Base-by-base conservation (phyloP, 2,329 filamentous ascomycete genomes). In the Huntiella abstrusa region DNA sequence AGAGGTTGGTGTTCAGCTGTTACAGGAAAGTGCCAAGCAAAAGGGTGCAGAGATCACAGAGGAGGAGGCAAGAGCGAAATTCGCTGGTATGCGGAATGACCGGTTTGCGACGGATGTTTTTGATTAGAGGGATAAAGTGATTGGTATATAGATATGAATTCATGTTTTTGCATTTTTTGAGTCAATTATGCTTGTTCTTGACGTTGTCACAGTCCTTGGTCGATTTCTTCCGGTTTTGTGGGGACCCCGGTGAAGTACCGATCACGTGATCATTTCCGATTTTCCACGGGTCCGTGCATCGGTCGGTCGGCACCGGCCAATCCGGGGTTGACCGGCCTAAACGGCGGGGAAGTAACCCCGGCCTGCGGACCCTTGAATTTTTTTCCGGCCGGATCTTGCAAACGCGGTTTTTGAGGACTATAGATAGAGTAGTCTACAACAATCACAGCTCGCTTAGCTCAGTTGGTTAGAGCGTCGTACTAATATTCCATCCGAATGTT, bases 81-180 rank as follows among this genome's bases (percentile, higher is more conserved):
- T 71, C 53, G 66, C 71, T 33, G 60, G 59, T 28, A 53, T 68
- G 44, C 57, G 66, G 49, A 75, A 76, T 47, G 67, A 70, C 57
- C 60, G 74, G 19, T 77, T 71, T 52, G 68, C 70, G 12, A 71
- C 68, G 3, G 74, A 78, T 60, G 73, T 78, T 11, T 78, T 77
- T 62, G 69, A 73, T 52, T 73, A 59, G 50, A 15, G 12, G n/a
- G n/a, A n/a, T n/a, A n/a, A n/a, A n/a, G n/a, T n/a, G 12, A n/a
- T 12, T 4, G 4, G 34, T n/a, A 36, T 36, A 36, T 36, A 15
- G 13, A 36, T 36, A 36, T 36, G 34, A 36, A 36, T n/a, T 36
- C 13, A 38, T 19, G 36, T 11, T 17, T 11, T 37, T 17, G 7
- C 19, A 12, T 19, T 38, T 12, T 33, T 43, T 17, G 37, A 10